Percentiles rank a stretch among this genome's conserved stretches.
Evolutionary conservation across 495 filamentous ascomycete genomes (phyloP).

Genomic region (Daldinia grandis): DNA sequence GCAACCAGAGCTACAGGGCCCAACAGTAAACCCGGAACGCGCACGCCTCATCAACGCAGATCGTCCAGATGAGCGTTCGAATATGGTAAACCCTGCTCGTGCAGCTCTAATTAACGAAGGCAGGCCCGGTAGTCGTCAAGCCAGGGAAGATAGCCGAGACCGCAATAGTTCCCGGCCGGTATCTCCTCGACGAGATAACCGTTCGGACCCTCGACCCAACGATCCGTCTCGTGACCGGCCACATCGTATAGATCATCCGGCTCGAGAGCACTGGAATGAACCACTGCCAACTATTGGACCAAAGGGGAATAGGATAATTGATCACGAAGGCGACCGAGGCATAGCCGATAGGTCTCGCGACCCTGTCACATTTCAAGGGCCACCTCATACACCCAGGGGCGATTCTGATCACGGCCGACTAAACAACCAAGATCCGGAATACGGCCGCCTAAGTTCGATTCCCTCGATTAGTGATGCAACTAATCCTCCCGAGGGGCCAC

Average conservation of each 20-base stretch:
- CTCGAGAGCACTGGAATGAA: constrained; percentile 51
- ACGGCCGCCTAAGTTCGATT: constrained; percentile 65
- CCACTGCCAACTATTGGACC: constrained; percentile 26
- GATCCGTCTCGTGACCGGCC: constrained; percentile 55
- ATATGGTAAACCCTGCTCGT: constrained; percentile 63
- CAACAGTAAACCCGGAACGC: constrained; percentile 56
- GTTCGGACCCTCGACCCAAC: constrained; percentile 45
- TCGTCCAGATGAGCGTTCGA: constrained; percentile 45
- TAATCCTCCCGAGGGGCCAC: constrained; percentile 77
- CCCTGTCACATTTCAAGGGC: constrained; percentile 45
- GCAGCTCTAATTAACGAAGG: constrained; percentile 61
- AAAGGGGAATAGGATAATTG: constrained; percentile 40
- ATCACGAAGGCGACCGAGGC: constrained; percentile 50
- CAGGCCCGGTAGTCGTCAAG: constrained; percentile 46
- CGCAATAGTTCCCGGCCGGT: constrained; percentile 55
- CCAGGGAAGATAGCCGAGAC: constrained; percentile 57
- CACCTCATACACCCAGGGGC: constrained; percentile 39
- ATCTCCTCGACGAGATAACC: constrained; percentile 61
- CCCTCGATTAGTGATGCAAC: constrained; percentile 57
- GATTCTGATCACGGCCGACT: constrained; percentile 67
- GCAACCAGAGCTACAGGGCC: constrained; percentile 50
- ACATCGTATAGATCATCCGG: constrained; percentile 51
- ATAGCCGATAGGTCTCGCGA: constrained; percentile 48
- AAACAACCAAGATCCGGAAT: constrained; percentile 67
- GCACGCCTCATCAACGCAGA: constrained; percentile 52